Evolutionary conservation across 805 yeast genomes (phyloP), one percentile per base, ranked within the genome.

Genomic region (Wickerhamomyces alni): DNA sequence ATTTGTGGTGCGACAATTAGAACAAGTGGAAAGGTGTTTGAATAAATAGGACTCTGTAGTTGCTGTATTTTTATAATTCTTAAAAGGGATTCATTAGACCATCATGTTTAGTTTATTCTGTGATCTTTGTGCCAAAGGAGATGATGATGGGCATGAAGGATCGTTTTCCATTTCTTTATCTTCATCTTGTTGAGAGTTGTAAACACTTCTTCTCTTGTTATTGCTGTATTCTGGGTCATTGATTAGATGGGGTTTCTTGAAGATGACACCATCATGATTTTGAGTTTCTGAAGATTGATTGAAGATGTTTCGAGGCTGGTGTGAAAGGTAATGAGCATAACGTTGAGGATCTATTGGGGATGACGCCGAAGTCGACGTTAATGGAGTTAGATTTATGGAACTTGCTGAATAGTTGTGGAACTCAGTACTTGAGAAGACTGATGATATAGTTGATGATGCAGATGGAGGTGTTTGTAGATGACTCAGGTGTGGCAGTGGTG

Each of bases 401-500:
- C 44, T 37, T 32, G 40, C 25, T n/a, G 52, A 48, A 35, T 42
- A 42, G 27, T 40, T 39, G n/a, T 18, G 11, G 24, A 33, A 42
- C 12, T 46, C 46, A 17, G n/a, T 8, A 13, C 34, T 31, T 6
- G 50, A 46, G 33, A 48, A 48, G 3, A 48, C 41, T 3, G 57
- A 47, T 2, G 57, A 47, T 25, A 50, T 37, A 1, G 59, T 48
- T n/a, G 59, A 46, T 5, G 62, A 55, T 11, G 61, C 49, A 10
- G 65, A 55, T 11, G 65, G 64, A 15, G 66, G 65, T 8, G 66
- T 61, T 32, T 56, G 42, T 19, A 56, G 57, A 35, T 49, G 42
- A 29, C 47, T 36, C 12, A 44, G 37, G 15, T 54, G 36, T 10
- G 50, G 51, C 12, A 46, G 47, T 13, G 35, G 40, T 13, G 43